Evolutionary conservation across 768 basidiomycete genomes (phyloP), one percentile per base, ranked within the genome.

Genomic region (Arthromyces matolae): DNA sequence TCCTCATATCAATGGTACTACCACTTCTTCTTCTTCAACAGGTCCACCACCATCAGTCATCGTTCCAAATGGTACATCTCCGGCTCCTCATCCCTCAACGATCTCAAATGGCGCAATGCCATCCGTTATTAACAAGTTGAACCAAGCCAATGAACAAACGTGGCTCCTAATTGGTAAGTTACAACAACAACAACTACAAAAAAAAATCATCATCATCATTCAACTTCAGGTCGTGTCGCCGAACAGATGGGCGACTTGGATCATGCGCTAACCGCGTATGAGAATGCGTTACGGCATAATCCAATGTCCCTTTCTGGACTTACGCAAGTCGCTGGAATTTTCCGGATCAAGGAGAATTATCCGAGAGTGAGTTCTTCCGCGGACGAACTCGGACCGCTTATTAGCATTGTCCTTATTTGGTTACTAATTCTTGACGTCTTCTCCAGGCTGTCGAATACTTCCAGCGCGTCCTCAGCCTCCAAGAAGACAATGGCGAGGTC

Each of bases 361-460:
- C 84, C 89, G 69, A 94, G 92, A 83, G 91, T 91, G 62, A 65
- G 77, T 60, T 53, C 56, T 60, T 68, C 72, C 72, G 70, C 70
- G 71, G 72, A 63, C 54, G 57, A 57, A 36, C 38, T 56, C 59
- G 59, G 60, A 62, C 42, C 58, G 51, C 58, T 57, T 56, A 53
- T n/a, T n/a, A n/a, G n/a, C 47, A 47, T 57, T 52, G 56, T 60
- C 51, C 56, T 50, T 55, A 34, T 62, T 38, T 66, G 58, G 35
- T 60, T 65, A 5, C 60, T 62, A 45, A 59, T 56, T 39, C 23
- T 68, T 75, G 69, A 71, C 69, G 71, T 71, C 55, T 70, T 68
- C n/a, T n/a, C n/a, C n/a, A 93, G 90, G 95, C 95, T 39, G 84
- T 97, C 65, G 95, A 97, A 50, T 96, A 89, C 71, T 98, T 96